phyloP scores from a whole-genome alignment of 1,284 basidiomycete species.

The Ceratobasidium sp. region DNA sequence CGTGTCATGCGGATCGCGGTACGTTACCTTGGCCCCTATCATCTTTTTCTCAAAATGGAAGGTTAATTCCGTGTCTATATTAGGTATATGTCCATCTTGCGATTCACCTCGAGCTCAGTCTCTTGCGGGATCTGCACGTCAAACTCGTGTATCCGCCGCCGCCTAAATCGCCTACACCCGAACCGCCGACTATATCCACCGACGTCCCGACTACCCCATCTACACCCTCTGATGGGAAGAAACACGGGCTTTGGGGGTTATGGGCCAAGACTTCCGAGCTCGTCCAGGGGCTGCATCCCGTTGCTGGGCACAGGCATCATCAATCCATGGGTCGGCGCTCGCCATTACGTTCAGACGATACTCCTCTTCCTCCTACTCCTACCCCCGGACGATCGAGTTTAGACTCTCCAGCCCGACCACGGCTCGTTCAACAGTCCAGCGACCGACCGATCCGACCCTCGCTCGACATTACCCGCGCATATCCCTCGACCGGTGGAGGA shows the following conservation, averaged over 20 bases:
- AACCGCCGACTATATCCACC: not conserved
- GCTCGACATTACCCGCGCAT: conserved; percentile 5
- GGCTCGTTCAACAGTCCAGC: not conserved
- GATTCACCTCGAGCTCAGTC: conserved; percentile 72
- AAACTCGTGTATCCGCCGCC: conserved; percentile 59
- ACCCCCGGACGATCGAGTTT: conserved; percentile 12
- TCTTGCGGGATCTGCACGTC: conserved; percentile 68
- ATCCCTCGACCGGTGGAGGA: not conserved
- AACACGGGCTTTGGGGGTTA: conserved; percentile 44
- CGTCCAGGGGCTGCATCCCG: conserved; percentile 17
- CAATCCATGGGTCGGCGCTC: conserved; percentile 29
- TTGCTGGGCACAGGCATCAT: conserved; percentile 8
- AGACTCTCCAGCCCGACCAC: not conserved
- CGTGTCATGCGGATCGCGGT: conserved; percentile 63
- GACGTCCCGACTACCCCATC: conserved; percentile 10
- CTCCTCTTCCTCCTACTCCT: conserved; percentile 21
- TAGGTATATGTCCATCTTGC: conserved; percentile 71
- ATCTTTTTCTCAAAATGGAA: not conserved
- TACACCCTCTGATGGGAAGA: conserved; percentile 41
- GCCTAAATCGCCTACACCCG: not conserved
- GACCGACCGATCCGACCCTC: conserved; percentile 29
- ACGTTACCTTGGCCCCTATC: conserved; percentile 9
- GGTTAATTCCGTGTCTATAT: not conserved
- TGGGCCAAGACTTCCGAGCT: conserved; percentile 46
- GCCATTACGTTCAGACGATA: conserved; percentile 15